Percentiles rank a stretch among this genome's conserved stretches.
Evolutionary conservation across 768 basidiomycete species (phyloP).

Genomic region (Amylocystis lapponica): DNA sequence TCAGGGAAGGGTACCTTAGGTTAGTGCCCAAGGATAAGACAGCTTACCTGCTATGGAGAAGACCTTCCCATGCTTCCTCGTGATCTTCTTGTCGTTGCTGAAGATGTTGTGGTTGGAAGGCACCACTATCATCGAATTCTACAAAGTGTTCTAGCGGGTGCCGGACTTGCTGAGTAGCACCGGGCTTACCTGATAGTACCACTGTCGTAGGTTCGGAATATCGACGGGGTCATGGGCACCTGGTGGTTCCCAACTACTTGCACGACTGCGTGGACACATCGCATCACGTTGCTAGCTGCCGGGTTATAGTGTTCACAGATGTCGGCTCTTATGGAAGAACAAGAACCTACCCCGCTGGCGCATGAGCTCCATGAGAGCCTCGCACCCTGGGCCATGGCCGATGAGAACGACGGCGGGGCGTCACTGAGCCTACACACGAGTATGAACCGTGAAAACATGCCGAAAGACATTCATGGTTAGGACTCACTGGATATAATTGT

Average conservation of each 20-base stretch:
- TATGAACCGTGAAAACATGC: too few relatives aligned
- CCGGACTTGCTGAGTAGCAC: too few relatives aligned
- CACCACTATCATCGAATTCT: conserved; percentile 72
- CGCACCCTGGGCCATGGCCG: conserved; percentile 83
- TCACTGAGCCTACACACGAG: conserved; percentile 61
- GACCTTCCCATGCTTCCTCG: conserved; percentile 62
- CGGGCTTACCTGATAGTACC: conserved; percentile 66
- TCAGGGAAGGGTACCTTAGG: too few relatives aligned
- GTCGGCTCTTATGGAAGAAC: too few relatives aligned
- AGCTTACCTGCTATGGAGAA: conserved; percentile 54
- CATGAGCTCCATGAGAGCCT: conserved; percentile 69
- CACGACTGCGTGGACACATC: conserved; percentile 61
- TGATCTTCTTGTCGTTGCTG: conserved; percentile 30
- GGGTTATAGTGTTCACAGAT: too few relatives aligned
- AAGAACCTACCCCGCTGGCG: conserved; percentile 57
- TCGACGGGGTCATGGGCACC: conserved; percentile 51
- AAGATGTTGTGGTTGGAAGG: conserved; percentile 56
- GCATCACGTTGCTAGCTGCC: conserved; percentile 53
- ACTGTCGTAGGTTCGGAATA: conserved; percentile 49
- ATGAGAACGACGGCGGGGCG: conserved; percentile 74
- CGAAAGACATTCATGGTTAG: too few relatives aligned
- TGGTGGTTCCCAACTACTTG: conserved; percentile 70
- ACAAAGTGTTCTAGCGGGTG: too few relatives aligned
- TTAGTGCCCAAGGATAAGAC: too few relatives aligned
- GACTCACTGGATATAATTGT: conserved; percentile 87